Percentiles rank a stretch among this genome's conserved stretches.
Evolutionary conservation across 306 rosid species (phyloP).

Genomic region (Dryas drummondii): DNA sequence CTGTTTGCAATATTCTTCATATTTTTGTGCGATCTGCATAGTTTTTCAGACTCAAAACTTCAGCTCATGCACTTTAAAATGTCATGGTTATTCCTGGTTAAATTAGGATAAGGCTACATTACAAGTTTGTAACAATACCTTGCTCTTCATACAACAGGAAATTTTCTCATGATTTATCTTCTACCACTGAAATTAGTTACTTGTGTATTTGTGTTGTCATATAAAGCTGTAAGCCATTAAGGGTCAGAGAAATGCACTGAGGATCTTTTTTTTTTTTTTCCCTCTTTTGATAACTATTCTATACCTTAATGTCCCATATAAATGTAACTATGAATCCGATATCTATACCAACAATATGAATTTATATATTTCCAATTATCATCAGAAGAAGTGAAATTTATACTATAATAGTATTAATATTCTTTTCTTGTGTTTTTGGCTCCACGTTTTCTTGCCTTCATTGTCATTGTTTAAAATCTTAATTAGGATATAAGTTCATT

Average conservation of each 20-base stretch:
- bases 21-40: background rate
- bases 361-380: too few species aligned
- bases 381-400: too few species aligned
- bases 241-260: background rate
- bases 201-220: background rate
- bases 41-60: background rate
- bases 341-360: too few species aligned
- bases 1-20: slow-evolving; percentile 14
- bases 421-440: background rate
- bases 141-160: background rate
- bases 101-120: background rate
- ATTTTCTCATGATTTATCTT: too few species aligned
- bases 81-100: background rate
- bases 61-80: background rate
- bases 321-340: too few species aligned
- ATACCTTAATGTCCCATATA: too few species aligned
- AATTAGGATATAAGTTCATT: slow-evolving; percentile 26
- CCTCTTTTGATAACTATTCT: too few species aligned
- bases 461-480: slow-evolving; percentile 11
- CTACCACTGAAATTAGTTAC: background rate
- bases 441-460: background rate
- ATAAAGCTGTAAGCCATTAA: background rate
- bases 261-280: background rate
- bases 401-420: too few species aligned
- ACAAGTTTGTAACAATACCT: background rate